Percentiles rank a stretch among this genome's conserved stretches.
These are phyloP conservation scores for Phialocephala subalpina DNA, from an alignment of 2,329 filamentous ascomycete species.

Conservation along the genomic window DNA sequence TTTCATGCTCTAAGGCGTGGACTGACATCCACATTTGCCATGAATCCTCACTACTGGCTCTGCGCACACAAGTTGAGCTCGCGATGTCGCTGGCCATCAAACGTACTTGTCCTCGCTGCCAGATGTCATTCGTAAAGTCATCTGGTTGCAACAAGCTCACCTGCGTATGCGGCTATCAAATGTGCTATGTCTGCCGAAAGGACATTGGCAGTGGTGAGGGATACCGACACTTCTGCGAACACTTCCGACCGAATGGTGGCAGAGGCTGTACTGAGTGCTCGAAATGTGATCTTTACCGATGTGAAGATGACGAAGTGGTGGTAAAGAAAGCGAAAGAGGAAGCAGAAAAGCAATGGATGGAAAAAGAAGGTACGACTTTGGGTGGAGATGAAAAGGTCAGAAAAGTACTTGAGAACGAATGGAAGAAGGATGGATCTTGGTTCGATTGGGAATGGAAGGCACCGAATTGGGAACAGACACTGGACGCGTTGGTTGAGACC, in stretches of 20 bases:
- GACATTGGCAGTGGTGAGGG: constrained; percentile 74
- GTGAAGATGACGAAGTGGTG: constrained; percentile 77
- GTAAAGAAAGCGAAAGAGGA: constrained; percentile 73
- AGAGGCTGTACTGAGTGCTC: constrained; percentile 80
- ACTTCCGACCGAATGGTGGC: constrained; percentile 86
- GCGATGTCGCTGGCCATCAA: constrained; percentile 95
- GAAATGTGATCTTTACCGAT: constrained; percentile 76
- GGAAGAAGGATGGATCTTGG: constrained; percentile 38
- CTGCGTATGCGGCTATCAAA: constrained; percentile 94
- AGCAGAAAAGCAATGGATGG: constrained; percentile 76
- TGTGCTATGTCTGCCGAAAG: constrained; percentile 96
- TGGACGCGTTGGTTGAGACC: constrained; percentile 44
- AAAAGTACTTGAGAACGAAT: constrained; percentile 62
- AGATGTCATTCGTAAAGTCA: constrained; percentile 90
- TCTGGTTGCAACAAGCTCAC: constrained; percentile 97
- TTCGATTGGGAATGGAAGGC: constrained; percentile 39
- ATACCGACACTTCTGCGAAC: constrained; percentile 95
- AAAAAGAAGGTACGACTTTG: constrained; percentile 66
- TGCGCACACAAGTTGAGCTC: constrained; percentile 89
- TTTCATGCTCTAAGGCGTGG: constrained; percentile 85
- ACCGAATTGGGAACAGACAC: constrained; percentile 40
- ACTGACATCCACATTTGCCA: constrained; percentile 89
- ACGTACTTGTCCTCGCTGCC: constrained; percentile 91
- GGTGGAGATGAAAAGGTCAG: constrained; percentile 63
- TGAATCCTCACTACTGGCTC: constrained; percentile 80